phyloP scores from a whole-genome alignment of 2,329 filamentous ascomycete genomes.

The Pezicula rhizophila region DNA sequence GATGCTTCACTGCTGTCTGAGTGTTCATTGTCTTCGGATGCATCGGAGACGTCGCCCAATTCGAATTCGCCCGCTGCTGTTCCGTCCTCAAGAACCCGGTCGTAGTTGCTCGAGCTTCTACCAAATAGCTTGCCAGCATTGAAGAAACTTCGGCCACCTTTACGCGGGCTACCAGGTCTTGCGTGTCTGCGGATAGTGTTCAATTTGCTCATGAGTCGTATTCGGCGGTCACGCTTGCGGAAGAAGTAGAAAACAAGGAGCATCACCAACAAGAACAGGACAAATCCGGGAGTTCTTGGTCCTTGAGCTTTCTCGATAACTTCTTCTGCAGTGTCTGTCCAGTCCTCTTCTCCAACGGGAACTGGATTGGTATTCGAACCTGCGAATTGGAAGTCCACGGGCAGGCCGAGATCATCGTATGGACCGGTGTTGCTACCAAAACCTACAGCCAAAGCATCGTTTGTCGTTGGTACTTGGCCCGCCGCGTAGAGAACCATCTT shows the following conservation, averaged over 20 bases:
- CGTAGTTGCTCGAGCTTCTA: conserved; percentile 56
- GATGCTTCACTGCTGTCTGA: conserved; percentile 56
- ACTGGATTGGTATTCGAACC: conserved; percentile 43
- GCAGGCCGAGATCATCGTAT: conserved; percentile 39
- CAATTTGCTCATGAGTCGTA: conserved; percentile 51
- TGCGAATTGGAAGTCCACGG: conserved; percentile 78
- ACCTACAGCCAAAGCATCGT: conserved; percentile 68
- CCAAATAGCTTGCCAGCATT: conserved; percentile 60
- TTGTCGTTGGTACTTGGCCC: conserved; percentile 66
- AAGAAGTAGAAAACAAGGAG: conserved; percentile 65
- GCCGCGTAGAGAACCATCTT: conserved; percentile 95
- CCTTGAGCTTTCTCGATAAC: conserved; percentile 62
- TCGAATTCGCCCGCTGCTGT: conserved; percentile 68
- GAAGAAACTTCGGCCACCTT: conserved; percentile 41
- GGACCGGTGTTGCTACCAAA: conserved; percentile 70
- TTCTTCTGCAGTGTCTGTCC: conserved; percentile 45
- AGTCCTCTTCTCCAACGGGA: conserved; percentile 45
- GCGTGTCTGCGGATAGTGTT: conserved; percentile 37
- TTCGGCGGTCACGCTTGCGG: conserved; percentile 71
- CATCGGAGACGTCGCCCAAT: conserved; percentile 51
- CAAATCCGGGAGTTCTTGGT: conserved; percentile 64
- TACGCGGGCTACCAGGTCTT: conserved; percentile 41
- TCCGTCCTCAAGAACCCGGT: conserved; percentile 80
- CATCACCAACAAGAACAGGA: conserved; percentile 73
- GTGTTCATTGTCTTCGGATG: conserved; percentile 57